A percentile compares a stretch with the other conserved stretches of the same genome.
phyloP scores from a whole-genome alignment of 306 rosid species.

The Sphenostylis stenocarpa region DNA sequence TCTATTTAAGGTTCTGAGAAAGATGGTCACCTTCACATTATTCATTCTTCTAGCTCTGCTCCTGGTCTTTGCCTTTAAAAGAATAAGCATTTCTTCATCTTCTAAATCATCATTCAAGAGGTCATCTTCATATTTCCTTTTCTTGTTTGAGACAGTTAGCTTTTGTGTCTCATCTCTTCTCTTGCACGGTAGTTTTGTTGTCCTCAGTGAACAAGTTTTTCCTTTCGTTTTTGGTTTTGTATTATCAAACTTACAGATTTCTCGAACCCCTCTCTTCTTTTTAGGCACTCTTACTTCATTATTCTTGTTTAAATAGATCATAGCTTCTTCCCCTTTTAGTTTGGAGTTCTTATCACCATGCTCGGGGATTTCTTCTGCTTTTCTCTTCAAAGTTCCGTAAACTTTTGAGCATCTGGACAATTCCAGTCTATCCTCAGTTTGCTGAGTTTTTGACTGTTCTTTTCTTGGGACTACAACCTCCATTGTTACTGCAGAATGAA shows the following conservation, averaged over 20 bases:
- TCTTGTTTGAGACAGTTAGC: conserved; percentile 22
- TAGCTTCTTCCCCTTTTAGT: conserved; percentile 25
- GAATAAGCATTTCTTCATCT: conserved; percentile 34
- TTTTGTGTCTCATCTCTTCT: conserved; percentile 37
- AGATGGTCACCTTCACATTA: conserved; percentile 22
- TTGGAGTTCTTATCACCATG: background rate
- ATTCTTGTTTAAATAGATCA: background rate
- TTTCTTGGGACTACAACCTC: conserved; percentile 41
- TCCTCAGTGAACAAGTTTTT: too few species aligned
- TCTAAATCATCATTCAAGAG: conserved; percentile 23
- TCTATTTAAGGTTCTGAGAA: background rate
- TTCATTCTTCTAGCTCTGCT: conserved; percentile 38
- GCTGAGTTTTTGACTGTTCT: conserved; percentile 15
- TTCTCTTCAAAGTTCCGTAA: conserved; percentile 31
- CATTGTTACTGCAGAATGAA: conserved; percentile 45
- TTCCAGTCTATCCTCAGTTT: conserved; percentile 12
- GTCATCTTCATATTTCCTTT: conserved; percentile 38
- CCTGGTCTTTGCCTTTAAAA: conserved; percentile 41
- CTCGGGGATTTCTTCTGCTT: conserved; percentile 17
- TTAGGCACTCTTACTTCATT: background rate
- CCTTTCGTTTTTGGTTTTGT: background rate
- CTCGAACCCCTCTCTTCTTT: background rate
- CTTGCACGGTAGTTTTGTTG: background rate
- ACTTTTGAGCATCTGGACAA: conserved; percentile 21
- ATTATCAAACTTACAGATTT: background rate